phyloP scores from a whole-genome alignment of 2,329 filamentous ascomycete species.

The Leptographium radiaticola region DNA sequence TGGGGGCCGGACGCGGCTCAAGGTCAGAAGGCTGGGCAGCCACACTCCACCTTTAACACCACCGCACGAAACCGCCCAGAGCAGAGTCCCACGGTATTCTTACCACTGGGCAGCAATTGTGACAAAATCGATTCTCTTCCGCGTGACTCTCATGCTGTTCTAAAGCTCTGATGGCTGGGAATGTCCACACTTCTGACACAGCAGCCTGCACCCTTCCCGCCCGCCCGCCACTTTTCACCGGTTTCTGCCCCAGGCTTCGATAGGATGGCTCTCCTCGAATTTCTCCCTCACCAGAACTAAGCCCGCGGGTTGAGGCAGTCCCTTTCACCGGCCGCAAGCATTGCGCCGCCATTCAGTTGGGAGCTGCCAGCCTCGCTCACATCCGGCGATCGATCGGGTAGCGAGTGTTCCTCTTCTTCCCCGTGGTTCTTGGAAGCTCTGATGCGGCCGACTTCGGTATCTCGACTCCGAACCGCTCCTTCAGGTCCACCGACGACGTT shows the following conservation, averaged over 20 bases:
- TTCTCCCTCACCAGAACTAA: background rate
- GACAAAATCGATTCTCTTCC: background rate
- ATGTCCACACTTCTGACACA: background rate
- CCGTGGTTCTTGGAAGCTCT: background rate
- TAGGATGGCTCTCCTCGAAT: background rate
- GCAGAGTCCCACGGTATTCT: too few relatives aligned
- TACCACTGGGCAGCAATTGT: too few relatives aligned
- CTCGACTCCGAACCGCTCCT: too few relatives aligned
- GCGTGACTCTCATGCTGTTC: background rate
- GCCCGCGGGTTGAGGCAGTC: too few relatives aligned
- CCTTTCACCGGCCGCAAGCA: background rate
- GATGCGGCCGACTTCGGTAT: background rate
- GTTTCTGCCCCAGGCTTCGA: background rate
- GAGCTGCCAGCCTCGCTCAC: background rate
- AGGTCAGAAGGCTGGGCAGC: too few relatives aligned
- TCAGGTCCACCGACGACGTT: background rate
- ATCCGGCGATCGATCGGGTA: background rate
- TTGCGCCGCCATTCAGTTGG: background rate
- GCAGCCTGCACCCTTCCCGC: background rate
- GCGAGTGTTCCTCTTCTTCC: background rate
- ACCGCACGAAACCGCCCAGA: too few relatives aligned
- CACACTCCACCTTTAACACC: too few relatives aligned
- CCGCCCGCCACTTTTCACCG: background rate
- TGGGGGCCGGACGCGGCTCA: too few relatives aligned
- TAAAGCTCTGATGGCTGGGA: background rate